Evolutionary conservation across 345 rosid genomes (phyloP), one percentile per base, ranked within the genome.

Genomic region (Zanthoxylum bungeanum): DNA sequence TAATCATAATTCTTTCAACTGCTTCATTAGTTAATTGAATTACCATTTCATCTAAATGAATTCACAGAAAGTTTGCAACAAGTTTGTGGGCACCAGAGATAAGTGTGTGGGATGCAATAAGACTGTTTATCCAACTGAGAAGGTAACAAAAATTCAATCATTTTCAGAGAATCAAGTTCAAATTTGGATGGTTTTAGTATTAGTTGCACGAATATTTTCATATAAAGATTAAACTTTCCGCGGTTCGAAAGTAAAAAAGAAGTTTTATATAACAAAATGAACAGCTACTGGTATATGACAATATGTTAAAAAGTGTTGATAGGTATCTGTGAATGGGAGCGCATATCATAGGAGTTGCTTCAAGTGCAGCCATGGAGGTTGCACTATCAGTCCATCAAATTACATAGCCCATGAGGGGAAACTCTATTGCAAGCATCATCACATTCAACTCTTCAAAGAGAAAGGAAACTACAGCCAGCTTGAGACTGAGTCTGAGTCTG

Each of bases 361-460:
- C 85, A 86, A 83, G 71, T 88, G 93, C 73, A 76, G 68, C 31
- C 73, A 78, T 75, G 93, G 88, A 72, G 90, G 93, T 0, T 88
- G 93, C 51, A 83, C 88, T 0, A 83, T 88, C 36, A 88, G 90
- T 59, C 90, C 86, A 64, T 88, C 90, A 1, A 88, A 80, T 80
- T 88, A 81, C 81, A 80, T 86, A 39, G 90, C 93, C 37, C 87
- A 84, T 60, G 85, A 88, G 51, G 90, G 90, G 21, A 83, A 81
- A 51, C 84, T 88, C 9, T 88, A 86, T 80, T 88, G 93, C 88
- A 86, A 83, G 78, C 93, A 88, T 70, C 93, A 88, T 72, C 93
- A 84, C 68, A 78, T 75, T 47, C 90, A 88, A 55, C 87, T 86
- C 51, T 78, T 88, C 83, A 88, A 75, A 81, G 88, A 75, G 73